Base-by-base conservation (phyloP, 2,329 filamentous ascomycete species). In the Phialophora expanda region DNA sequence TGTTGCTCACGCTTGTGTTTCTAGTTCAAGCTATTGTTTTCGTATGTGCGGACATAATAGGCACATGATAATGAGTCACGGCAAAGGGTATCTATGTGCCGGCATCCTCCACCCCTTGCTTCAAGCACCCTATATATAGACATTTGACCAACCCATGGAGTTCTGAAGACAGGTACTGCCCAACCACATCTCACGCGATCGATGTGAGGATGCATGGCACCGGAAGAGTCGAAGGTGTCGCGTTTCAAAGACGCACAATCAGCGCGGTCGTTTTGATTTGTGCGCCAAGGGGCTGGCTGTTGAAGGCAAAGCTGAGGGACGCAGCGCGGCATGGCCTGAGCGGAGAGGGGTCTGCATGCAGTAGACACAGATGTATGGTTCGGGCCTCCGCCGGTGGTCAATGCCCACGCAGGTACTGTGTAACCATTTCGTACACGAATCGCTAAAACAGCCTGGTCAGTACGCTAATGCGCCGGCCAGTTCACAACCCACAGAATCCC, bases 401-500 rank as follows among this genome's bases (percentile, higher is more conserved):
- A 87, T 74, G 1, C 86, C 85, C 24, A 87, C 80, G 70, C 87
- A 89, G 62, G 79, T 79, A 34, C 83, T 83, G 71, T 89, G 87
- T 32, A 86, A 78, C 83, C 85, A 89, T 70, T 87, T 86, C n/a
- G 79, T 83, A 76, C 86, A 89, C 26, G 83, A 85, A 74, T 86
- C 84, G 76, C 87, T 83, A 67, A 26, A 44, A 53, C 2, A 62
- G 44, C 11, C 28, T 30, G 8, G 28, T 55, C 53, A 55, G 53
- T 30, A 55, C 51, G 20, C 57, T 51, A 67, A 41, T 38, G 17
- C 12, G 12, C 53, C 38, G n/a, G 22, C 17, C 24, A 34, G 7
- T 26, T 22, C 26, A 8, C n/a, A 53, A 53, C 26, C 22, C 48
- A 24, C 11, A 50, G 20, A 20, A 26, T 30, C 14, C 17, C 14